Evolutionary conservation across 768 basidiomycete species (phyloP), one percentile per base, ranked within the genome.

Genomic region (Boletus pseudo-olivaceus): DNA sequence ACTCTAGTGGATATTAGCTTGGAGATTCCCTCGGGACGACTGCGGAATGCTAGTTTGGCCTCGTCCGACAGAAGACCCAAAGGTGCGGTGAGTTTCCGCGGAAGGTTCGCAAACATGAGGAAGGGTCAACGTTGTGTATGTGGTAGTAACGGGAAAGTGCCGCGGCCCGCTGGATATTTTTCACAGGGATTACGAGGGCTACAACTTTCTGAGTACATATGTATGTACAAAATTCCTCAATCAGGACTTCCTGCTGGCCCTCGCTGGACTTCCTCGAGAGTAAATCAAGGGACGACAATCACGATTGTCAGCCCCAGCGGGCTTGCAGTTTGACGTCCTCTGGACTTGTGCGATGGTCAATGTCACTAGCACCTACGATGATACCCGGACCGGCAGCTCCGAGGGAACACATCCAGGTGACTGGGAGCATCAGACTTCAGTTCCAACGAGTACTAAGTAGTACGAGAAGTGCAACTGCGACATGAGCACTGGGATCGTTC

Each of bases 11-110:
- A 78, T 45, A 83, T 80, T 40, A 97, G 70, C 67, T 91, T 88
- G 46, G 83, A 77, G 47, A 97, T 85, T 17, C 93, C 93, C 40
- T 79, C 79, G 0, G 90, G 82, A 55, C 88, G 88, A 60, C 85
- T 90, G 38, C 90, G 84, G 69, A 97, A 97, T 11, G 86, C 84
- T 17, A 97, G 83, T 71, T 95, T 95, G 44, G 91, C 85, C 66
- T 93, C 90, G 66, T 96, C 93, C 6, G 85, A 86, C 33, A 93
- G 70, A 19, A 92, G 67, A n/a, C 85, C 83, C 68, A 92, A 85
- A 14, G 89, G 88, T 15, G 85, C 82, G 11, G 82, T 81, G 47
- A 92, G 76, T 61, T 79, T 84, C 64, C 83, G 85, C 11, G 89
- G 88, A 51, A 91, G 72, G 61, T 78, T 88, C 20, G 87, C 68